phyloP scores from a whole-genome alignment of 148 eudicot genomes.

The Silene uniflora region DNA sequence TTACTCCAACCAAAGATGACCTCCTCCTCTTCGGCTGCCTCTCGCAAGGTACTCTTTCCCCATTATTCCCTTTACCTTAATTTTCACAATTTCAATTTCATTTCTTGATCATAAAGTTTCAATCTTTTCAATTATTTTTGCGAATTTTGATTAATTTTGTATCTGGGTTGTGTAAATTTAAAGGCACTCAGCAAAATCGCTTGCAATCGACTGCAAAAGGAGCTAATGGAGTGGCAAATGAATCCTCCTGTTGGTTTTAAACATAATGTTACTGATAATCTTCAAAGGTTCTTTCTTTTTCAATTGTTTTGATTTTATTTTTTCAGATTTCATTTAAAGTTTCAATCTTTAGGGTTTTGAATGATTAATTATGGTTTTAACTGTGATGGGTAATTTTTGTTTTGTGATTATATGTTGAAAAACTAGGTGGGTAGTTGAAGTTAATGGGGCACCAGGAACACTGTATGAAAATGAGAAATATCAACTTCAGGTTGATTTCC shows the following conservation, averaged over 20 bases:
- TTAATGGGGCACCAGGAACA: conserved; percentile 57
- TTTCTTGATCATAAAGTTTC: neutral
- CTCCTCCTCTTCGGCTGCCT: conserved; percentile 39
- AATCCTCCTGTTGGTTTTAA: conserved; percentile 55
- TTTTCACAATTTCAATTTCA: neutral
- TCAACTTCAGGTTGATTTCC: conserved; percentile 63
- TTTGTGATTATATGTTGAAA: neutral
- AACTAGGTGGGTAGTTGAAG: conserved; percentile 31
- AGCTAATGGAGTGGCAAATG: conserved; percentile 49
- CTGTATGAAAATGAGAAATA: conserved; percentile 45
- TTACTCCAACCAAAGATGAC: conserved; percentile 19
- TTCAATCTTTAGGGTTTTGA: conserved; percentile 23
- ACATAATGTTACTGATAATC: conserved; percentile 51
- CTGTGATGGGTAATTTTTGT: neutral
- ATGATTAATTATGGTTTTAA: neutral
- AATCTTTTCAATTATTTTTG: neutral
- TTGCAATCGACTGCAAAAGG: conserved; percentile 58
- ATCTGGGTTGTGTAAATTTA: neutral
- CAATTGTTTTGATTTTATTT: neutral
- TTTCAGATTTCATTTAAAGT: neutral
- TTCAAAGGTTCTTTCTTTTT: conserved; percentile 40
- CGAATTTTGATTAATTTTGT: neutral
- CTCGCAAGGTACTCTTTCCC: conserved; percentile 40
- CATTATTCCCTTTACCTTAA: neutral
- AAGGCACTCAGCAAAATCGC: conserved; percentile 58